phyloP scores from a whole-genome alignment of 306 rosid species.

The Cucurbita ficifolia region DNA sequence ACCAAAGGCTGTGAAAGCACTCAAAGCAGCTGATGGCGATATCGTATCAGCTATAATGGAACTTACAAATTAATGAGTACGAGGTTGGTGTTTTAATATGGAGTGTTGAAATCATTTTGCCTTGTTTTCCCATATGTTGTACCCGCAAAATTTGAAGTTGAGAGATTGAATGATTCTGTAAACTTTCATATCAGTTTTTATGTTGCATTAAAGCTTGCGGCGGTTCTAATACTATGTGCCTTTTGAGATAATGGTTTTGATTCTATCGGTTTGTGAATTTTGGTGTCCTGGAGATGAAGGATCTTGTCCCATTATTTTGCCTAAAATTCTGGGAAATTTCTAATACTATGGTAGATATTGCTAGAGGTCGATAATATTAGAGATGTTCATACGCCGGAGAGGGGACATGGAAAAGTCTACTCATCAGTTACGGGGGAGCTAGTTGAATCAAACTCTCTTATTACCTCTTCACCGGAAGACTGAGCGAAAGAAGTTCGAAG shows the following conservation, averaged over 20 bases:
- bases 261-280: not conserved
- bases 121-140: not conserved
- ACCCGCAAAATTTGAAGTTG: not conserved
- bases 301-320: too few species aligned
- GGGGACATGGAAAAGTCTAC: too few species aligned
- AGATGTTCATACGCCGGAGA: too few species aligned
- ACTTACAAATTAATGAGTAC: conserved; percentile 42
- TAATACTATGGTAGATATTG: too few species aligned
- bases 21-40: conserved; percentile 55
- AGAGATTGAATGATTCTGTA: not conserved
- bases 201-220: not conserved
- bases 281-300: not conserved
- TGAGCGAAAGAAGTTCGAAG: too few species aligned
- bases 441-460: too few species aligned
- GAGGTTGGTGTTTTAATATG: not conserved
- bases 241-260: not conserved
- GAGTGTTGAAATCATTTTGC: not conserved
- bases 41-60: conserved; percentile 91
- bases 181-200: not conserved
- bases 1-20: conserved; percentile 66
- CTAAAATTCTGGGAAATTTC: too few species aligned
- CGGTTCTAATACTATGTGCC: not conserved
- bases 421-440: too few species aligned
- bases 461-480: too few species aligned
- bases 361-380: too few species aligned